phyloP scores from a whole-genome alignment of 768 basidiomycete genomes.

The Infundibulicybe gibba region DNA sequence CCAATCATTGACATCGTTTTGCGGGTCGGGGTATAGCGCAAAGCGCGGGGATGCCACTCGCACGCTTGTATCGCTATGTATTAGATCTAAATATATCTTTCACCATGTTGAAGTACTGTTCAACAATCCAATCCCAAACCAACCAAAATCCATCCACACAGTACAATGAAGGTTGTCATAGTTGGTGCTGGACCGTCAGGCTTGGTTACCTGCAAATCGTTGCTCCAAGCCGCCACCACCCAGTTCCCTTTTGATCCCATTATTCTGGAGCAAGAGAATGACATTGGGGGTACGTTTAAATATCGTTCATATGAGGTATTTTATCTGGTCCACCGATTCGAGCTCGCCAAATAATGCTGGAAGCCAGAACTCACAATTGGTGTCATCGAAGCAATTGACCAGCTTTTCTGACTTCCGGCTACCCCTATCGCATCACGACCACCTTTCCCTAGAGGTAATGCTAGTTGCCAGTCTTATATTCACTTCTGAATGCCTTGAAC shows the following conservation, averaged over 20 bases:
- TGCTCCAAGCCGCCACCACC: conserved; percentile 32
- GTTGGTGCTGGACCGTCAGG: conserved; percentile 48
- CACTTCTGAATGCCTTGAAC: not conserved
- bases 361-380: conserved; percentile 41
- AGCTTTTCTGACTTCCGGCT: conserved; percentile 58
- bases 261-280: conserved; percentile 42
- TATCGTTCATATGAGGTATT: conserved; percentile 43
- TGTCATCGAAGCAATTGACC: conserved; percentile 59
- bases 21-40: no score
- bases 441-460: conserved; percentile 37
- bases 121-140: no score
- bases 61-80: no score
- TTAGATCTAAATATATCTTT: no score
- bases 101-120: no score
- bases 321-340: not conserved
- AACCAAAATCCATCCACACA: no score
- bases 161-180: conserved; percentile 33
- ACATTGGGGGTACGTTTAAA: conserved; percentile 50
- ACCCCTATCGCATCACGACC: conserved; percentile 41
- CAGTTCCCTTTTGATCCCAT: conserved; percentile 46
- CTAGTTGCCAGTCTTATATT: not conserved
- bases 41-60: no score
- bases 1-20: no score
- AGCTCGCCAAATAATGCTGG: not conserved
- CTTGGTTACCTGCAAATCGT: conserved; percentile 44